Evolutionary conservation across 1,139 yeast genomes (phyloP), one percentile per base, ranked within the genome.

Genomic region (Saccharomyces hybrid): DNA sequence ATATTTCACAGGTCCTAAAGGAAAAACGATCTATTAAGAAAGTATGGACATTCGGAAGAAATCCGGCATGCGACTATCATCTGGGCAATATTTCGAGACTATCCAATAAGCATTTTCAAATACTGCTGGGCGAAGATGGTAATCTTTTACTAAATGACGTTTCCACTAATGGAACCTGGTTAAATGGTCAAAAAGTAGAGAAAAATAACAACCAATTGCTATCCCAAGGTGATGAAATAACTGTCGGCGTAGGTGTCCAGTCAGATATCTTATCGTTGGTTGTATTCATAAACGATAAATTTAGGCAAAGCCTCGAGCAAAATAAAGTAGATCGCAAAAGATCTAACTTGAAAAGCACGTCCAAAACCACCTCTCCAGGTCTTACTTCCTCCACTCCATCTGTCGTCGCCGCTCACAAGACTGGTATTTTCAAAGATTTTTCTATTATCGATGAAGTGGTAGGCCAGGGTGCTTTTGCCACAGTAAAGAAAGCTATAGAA

Each of bases 381-480:
- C 24, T 38, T 4, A 19, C 44, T 5, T 38, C 44, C 14, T 27
- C 57, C 12, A 51, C 52, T 21, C 21, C 50, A 24, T 51, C 29
- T 11, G 11, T 32, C 12, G 32, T 31, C 11, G 38, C 49, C n/a
- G 38, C 44, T 11, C 21, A 14, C 28, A 64, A 64, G 32, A 57
- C 64, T 55, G 78, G 90, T 0, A 85, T 93, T 16, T 79, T 80
- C 65, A 82, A 81, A 56, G 87, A 86, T 63, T 93, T 84, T 68
- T 86, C 88, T 14, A 81, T 93, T 31, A 83, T 88, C 58, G 85
- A 83, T 66, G 96, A 87, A 63, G 83, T 88, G 4, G 86, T 93
- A 2, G 99, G 99, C 0, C 95, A 88, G 63, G 99, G 99, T 7
- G 98, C 98, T 4, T 93, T 93, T 78, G 98, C 98, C 2, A 86